These are phyloP conservation scores for Phytopythium montanum DNA, from an alignment of 352 stramenopile species.

Conservation along the genomic window DNA sequence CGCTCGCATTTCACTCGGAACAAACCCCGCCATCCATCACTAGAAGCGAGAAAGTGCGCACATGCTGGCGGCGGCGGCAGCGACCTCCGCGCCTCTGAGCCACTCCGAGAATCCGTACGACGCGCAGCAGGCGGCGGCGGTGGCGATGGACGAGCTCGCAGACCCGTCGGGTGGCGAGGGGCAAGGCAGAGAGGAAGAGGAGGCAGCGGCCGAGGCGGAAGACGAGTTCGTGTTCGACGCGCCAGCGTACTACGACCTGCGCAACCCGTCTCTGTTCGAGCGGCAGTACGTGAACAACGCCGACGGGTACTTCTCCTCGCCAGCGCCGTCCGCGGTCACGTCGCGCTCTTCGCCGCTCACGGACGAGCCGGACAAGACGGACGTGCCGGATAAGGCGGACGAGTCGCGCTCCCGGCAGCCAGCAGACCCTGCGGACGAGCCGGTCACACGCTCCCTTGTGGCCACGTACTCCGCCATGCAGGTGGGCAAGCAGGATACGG, in stretches of 20 bases:
- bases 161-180: slow-evolving; percentile 14
- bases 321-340: slow-evolving; percentile 12
- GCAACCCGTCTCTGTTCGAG: slow-evolving; percentile 58
- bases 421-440: background rate
- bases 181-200: slow-evolving; percentile 22
- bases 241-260: slow-evolving; percentile 80
- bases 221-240: slow-evolving; percentile 78
- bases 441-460: slow-evolving; percentile 1
- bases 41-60: background rate
- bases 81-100: background rate
- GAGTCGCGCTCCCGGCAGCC: background rate
- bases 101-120: background rate
- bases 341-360: slow-evolving; percentile 10
- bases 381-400: slow-evolving; percentile 9
- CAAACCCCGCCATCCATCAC: background rate
- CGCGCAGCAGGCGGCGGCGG: slow-evolving; percentile 22
- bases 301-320: slow-evolving; percentile 75
- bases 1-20: background rate
- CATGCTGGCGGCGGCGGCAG: background rate
- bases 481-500: background rate
- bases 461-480: background rate
- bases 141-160: slow-evolving; percentile 20
- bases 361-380: slow-evolving; percentile 9
- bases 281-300: slow-evolving; percentile 81
- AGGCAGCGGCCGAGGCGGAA: slow-evolving; percentile 28